Percentiles rank a stretch among this genome's conserved stretches.
phyloP scores from a whole-genome alignment of 768 basidiomycete species.

The Agaricus subrufescens region DNA sequence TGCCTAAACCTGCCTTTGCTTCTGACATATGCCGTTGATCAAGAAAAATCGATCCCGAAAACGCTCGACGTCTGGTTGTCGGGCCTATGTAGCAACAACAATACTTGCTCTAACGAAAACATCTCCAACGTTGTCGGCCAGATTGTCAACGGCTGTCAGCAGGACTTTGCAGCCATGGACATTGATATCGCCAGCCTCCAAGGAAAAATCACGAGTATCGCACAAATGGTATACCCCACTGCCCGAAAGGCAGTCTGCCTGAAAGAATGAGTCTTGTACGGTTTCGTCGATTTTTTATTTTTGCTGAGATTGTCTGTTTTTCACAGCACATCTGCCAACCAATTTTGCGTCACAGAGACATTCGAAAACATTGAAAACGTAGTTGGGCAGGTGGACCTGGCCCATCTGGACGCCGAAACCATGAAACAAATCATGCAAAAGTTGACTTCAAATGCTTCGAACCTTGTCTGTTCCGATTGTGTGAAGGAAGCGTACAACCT shows the following conservation, averaged over 20 bases:
- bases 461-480: slow-evolving; percentile 40
- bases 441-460: slow-evolving; percentile 23
- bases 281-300: neutral
- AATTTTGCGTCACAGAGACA: slow-evolving; percentile 49
- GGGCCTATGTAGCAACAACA: slow-evolving; percentile 42
- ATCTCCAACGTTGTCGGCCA: slow-evolving; percentile 50
- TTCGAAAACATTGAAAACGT: slow-evolving; percentile 39
- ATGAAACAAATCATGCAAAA: slow-evolving; percentile 18
- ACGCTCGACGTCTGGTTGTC: slow-evolving; percentile 59
- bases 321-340: slow-evolving; percentile 12
- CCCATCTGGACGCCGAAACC: slow-evolving; percentile 19
- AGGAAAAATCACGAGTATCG: slow-evolving; percentile 15
- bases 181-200: slow-evolving; percentile 20
- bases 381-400: slow-evolving; percentile 25
- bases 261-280: slow-evolving; percentile 38
- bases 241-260: slow-evolving; percentile 46
- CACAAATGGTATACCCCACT: slow-evolving; percentile 42
- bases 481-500: slow-evolving; percentile 40
- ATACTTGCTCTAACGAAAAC: slow-evolving; percentile 54
- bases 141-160: slow-evolving; percentile 41
- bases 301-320: slow-evolving; percentile 7
- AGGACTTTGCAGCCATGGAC: slow-evolving; percentile 41
- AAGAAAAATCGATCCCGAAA: slow-evolving; percentile 32
- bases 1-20: slow-evolving; percentile 48
- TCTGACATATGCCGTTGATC: slow-evolving; percentile 27